Percentiles rank a stretch among this genome's conserved stretches.
phyloP scores from a whole-genome alignment of 1,284 basidiomycete genomes.

The Schizophyllum commune region DNA sequence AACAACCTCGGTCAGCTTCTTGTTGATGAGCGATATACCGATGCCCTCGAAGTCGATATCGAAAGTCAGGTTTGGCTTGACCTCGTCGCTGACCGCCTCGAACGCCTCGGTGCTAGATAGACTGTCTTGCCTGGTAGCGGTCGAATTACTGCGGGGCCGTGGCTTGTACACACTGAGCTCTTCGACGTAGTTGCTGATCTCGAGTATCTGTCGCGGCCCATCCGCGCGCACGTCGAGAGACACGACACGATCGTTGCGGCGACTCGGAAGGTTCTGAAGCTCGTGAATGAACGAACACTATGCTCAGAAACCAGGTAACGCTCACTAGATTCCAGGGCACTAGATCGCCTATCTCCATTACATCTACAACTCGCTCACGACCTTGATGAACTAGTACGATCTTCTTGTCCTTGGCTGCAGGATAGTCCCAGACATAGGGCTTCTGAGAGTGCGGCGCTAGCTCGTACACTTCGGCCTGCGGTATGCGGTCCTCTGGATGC shows the following conservation, averaged over 20 bases:
- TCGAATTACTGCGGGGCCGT: conserved; percentile 41
- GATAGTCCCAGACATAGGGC: conserved; percentile 93
- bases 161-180: conserved; percentile 89
- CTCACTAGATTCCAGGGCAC: conserved; percentile 83
- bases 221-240: conserved; percentile 94
- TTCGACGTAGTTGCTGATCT: conserved; percentile 84
- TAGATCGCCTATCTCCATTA: conserved; percentile 94
- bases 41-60: conserved; percentile 84
- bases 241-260: conserved; percentile 52
- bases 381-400: conserved; percentile 65
- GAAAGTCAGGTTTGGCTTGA: conserved; percentile 62
- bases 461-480: conserved; percentile 37
- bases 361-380: conserved; percentile 73
- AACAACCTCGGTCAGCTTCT: conserved; percentile 82
- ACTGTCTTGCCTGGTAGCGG: conserved; percentile 56
- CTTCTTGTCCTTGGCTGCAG: conserved; percentile 80
- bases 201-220: conserved; percentile 79
- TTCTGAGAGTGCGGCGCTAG: conserved; percentile 45
- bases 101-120: conserved; percentile 60
- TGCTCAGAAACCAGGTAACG: conserved; percentile 14
- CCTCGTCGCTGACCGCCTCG: conserved; percentile 81
- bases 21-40: conserved; percentile 90
- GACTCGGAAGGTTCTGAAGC: conserved; percentile 28
- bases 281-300: conserved; percentile 1
- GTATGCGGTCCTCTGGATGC: conserved; percentile 29